Base-by-base conservation (phyloP, 2,329 filamentous ascomycete genomes). In the Aspergillus pseudotamarii region DNA sequence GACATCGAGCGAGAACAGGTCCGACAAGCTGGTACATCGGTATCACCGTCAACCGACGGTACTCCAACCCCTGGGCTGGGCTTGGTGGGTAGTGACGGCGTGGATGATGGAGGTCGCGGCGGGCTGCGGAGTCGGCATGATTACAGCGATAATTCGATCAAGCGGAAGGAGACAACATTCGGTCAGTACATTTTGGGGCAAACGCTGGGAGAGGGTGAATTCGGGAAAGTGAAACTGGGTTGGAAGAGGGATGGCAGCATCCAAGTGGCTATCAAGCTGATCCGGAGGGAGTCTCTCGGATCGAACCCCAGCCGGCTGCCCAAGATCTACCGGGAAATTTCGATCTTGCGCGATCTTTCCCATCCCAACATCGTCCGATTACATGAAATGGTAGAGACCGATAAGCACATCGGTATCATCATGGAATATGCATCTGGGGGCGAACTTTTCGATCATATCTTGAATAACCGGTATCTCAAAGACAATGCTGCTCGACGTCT, bases 311-410 rank as follows among this genome's bases (percentile, higher is more conserved):
- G 89, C 63, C 89, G 95, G 57, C 84, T 99, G 65, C 92, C 93
- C 74, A 99, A 99, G 82, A 99, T 99, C 72, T 94, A 97, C 81
- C 93, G 95, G 66, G 95, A 99, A 79, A 97, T 99, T 65, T 88
- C 92, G 50, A 99, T 99, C 72, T 83, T 99, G 57, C 87, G 88
- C 64, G 92, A 90, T 70, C 89, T 96, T 51, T 91, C 94, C 46
- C 95, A 99, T 78, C 94, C 94, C 23, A 99, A 99, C 77, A 99
- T 99, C 76, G 95, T 99, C 59, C 90, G 92, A 65, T 83, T 99
- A 58, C 94, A 98, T 79, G 96, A 99, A 80, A 98, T 99, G 92
- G 94, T 97, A 34, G 94, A 98, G 79, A 98, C 95, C 0, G 94
- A 98, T 74, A 88, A 93, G 68, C 93, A 98, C 72, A 99, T 98